Conservation (phyloP, 2,329 filamentous ascomycete species). For the Pseudogymnoascus sp. region DNA sequence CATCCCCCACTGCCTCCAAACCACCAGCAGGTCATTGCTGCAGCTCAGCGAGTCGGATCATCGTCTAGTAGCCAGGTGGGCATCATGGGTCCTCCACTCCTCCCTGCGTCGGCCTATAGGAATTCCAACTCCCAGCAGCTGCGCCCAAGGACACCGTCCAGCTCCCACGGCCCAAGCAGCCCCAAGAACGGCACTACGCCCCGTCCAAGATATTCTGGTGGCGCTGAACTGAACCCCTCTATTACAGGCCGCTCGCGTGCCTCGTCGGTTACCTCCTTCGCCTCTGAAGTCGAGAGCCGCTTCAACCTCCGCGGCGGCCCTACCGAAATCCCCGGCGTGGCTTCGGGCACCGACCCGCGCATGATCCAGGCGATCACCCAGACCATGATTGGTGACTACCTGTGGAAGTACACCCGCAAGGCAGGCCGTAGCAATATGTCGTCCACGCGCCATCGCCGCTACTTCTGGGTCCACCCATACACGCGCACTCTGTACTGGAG, state of each 20-base stretch:
- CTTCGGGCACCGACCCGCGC: slow-evolving; percentile 74
- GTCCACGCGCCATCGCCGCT: slow-evolving; percentile 80
- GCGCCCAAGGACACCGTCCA: slow-evolving; percentile 24
- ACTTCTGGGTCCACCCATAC: slow-evolving; percentile 99
- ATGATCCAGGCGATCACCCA: slow-evolving; percentile 99
- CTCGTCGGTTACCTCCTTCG: slow-evolving; percentile 91
- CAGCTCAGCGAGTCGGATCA: slow-evolving; percentile 51
- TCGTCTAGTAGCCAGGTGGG: slow-evolving; percentile 25
- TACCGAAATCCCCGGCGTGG: slow-evolving; percentile 49
- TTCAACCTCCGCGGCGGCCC: slow-evolving; percentile 68
- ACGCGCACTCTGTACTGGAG: slow-evolving; percentile 97
- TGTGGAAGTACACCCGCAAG: slow-evolving; percentile 98
- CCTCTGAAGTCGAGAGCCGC: slow-evolving; percentile 81
- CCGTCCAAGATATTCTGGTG: slow-evolving; percentile 50
- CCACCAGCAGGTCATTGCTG: slow-evolving; percentile 77
- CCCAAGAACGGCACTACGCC: slow-evolving; percentile 39
- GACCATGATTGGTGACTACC: slow-evolving; percentile 97
- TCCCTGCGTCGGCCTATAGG: slow-evolving; percentile 62
- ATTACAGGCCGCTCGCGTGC: slow-evolving; percentile 42
- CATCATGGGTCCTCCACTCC: slow-evolving; percentile 74
- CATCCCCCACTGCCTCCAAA: slow-evolving; percentile 73
- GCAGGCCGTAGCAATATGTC: slow-evolving; percentile 83
- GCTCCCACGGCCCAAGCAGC: slow-evolving; percentile 53
- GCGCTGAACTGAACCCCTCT: slow-evolving; percentile 23
- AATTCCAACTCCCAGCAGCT: background rate